Conservation (phyloP, 129 eudicot genomes). For the Centrapalus pauciflorus region DNA sequence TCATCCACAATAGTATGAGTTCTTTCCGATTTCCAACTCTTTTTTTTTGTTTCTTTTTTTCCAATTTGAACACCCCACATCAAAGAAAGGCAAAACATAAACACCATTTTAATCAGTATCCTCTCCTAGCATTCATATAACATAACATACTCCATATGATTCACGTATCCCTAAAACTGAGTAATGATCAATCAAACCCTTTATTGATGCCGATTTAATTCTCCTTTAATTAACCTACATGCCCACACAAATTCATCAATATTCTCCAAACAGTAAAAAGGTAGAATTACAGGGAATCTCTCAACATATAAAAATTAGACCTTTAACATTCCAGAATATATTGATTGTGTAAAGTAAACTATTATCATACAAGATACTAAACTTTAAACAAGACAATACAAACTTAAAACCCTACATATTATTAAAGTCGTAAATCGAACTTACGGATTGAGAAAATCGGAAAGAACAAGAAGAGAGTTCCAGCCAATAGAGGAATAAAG, state of each 20-base stretch:
- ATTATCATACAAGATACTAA: conserved; percentile 4
- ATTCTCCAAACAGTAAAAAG: background rate
- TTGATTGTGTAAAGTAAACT: background rate
- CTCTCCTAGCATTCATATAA: background rate
- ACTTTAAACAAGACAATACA: conserved; percentile 8
- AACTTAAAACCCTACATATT: background rate
- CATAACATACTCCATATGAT: background rate
- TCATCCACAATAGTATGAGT: background rate
- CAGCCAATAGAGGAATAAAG: conserved; percentile 73
- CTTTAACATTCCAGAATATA: conserved; percentile 3
- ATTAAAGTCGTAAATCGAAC: background rate
- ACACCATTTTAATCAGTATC: background rate
- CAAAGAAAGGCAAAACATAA: background rate
- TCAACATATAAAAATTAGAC: conserved; percentile 7
- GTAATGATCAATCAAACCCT: background rate
- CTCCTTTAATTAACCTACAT: background rate
- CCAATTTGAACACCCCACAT: background rate
- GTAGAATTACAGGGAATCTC: conserved; percentile 9
- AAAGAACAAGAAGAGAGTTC: conserved; percentile 66
- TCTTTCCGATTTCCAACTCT: too few relatives aligned
- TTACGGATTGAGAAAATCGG: conserved; percentile 83
- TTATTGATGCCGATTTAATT: background rate
- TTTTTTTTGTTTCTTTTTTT: background rate
- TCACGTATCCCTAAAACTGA: background rate
- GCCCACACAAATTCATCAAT: background rate